A percentile compares a stretch with the other conserved stretches of the same genome.
phyloP scores from a whole-genome alignment of 2,329 filamentous ascomycete genomes.

The Didymella lethalis region DNA sequence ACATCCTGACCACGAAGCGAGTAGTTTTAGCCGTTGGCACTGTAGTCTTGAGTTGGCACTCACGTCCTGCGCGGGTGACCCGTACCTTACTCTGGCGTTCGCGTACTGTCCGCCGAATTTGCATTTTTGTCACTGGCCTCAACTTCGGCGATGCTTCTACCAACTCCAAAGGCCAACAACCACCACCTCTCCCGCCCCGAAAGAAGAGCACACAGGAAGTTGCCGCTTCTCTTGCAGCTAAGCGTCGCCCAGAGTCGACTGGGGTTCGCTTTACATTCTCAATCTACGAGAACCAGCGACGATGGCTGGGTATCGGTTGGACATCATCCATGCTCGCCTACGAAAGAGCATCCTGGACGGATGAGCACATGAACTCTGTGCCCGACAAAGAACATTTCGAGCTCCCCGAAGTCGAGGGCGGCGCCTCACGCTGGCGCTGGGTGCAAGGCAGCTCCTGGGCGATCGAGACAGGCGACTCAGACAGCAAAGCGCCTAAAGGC shows the following conservation, averaged over 20 bases:
- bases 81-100: constrained; percentile 92
- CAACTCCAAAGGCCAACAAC: constrained; percentile 39
- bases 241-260: constrained; percentile 62
- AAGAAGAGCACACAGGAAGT: constrained; percentile 59
- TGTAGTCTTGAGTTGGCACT: constrained; percentile 88
- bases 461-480: constrained; percentile 73
- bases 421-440: constrained; percentile 77
- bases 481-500: constrained; percentile 48
- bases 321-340: constrained; percentile 90
- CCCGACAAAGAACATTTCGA: constrained; percentile 76
- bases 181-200: constrained; percentile 51
- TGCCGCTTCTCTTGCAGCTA: constrained; percentile 54
- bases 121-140: constrained; percentile 80
- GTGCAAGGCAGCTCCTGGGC: constrained; percentile 85
- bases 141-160: constrained; percentile 65
- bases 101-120: constrained; percentile 72
- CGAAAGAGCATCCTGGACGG: constrained; percentile 90
- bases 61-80: constrained; percentile 81
- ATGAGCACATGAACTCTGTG: constrained; percentile 88
- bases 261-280: constrained; percentile 97
- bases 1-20: constrained; percentile 85
- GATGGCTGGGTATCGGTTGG: constrained; percentile 96
- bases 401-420: constrained; percentile 71
- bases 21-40: constrained; percentile 88
- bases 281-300: constrained; percentile 92